These are phyloP conservation scores for Astraeus odoratus DNA, from an alignment of 768 basidiomycete species.

Conservation along the genomic window DNA sequence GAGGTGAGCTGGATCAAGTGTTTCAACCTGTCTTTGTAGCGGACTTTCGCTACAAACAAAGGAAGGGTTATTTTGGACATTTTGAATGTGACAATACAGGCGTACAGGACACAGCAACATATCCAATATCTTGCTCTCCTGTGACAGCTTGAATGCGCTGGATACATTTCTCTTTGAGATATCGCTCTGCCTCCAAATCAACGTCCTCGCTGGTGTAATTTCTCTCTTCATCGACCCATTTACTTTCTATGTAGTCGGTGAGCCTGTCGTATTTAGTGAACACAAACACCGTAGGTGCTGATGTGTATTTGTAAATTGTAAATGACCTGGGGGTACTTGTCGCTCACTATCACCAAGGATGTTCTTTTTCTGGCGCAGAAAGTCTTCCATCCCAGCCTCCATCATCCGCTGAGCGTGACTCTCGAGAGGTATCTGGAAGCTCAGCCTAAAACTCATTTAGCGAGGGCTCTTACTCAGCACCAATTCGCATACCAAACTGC, in stretches of 20 bases:
- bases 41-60: too few relatives aligned
- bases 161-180: too few relatives aligned
- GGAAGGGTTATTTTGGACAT: too few relatives aligned
- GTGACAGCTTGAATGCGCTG: too few relatives aligned
- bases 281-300: not conserved
- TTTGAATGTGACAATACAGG: too few relatives aligned
- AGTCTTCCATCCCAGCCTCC: not conserved
- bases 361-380: not conserved
- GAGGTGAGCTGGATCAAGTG: too few relatives aligned
- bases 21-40: too few relatives aligned
- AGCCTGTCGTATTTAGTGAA: conserved; percentile 3
- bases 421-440: not conserved
- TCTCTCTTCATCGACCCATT: not conserved
- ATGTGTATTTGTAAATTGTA: not conserved
- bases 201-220: too few relatives aligned
- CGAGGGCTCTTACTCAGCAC: not conserved
- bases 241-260: not conserved
- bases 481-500: conserved; percentile 7
- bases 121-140: too few relatives aligned
- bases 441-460: not conserved
- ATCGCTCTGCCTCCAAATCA: too few relatives aligned
- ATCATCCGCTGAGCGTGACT: not conserved
- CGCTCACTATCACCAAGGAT: not conserved
- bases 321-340: not conserved
- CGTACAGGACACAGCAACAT: too few relatives aligned